These are phyloP conservation scores for Serpula lacrymans DNA, from an alignment of 768 basidiomycete genomes.

Conservation along the genomic window DNA sequence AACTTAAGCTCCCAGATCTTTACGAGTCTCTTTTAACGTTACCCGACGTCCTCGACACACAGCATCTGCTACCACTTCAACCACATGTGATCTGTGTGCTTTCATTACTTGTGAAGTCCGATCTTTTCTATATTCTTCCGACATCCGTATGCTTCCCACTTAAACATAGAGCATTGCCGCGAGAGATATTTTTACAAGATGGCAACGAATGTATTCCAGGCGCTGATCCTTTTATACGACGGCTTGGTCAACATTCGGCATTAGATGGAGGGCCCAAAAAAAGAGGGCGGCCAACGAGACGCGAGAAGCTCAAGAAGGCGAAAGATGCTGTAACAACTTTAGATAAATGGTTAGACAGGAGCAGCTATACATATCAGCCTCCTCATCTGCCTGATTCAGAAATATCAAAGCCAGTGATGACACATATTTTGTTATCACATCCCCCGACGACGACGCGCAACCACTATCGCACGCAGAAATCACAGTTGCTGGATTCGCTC, in stretches of 20 bases:
- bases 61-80: constrained; percentile 42
- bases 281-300: constrained; percentile 62
- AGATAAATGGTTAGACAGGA: constrained; percentile 47
- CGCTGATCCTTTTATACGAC: background rate
- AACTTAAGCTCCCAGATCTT: constrained; percentile 47
- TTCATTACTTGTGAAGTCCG: constrained; percentile 41
- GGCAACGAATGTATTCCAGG: background rate
- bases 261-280: constrained; percentile 36
- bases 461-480: constrained; percentile 44
- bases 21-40: constrained; percentile 47
- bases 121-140: constrained; percentile 62
- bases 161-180: constrained; percentile 65
- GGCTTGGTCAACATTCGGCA: background rate
- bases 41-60: constrained; percentile 41
- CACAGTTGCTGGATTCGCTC: constrained; percentile 35
- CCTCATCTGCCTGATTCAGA: constrained; percentile 5
- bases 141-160: constrained; percentile 43
- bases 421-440: constrained; percentile 31
- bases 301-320: constrained; percentile 55
- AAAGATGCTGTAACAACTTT: constrained; percentile 46
- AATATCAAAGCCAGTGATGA: constrained; percentile 13
- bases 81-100: constrained; percentile 51
- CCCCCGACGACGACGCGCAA: constrained; percentile 28
- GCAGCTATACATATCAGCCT: constrained; percentile 17
- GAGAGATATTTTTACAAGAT: constrained; percentile 57